Base-by-base conservation (phyloP, 495 filamentous ascomycete genomes). In the Aspergillus sclerotioniger region DNA sequence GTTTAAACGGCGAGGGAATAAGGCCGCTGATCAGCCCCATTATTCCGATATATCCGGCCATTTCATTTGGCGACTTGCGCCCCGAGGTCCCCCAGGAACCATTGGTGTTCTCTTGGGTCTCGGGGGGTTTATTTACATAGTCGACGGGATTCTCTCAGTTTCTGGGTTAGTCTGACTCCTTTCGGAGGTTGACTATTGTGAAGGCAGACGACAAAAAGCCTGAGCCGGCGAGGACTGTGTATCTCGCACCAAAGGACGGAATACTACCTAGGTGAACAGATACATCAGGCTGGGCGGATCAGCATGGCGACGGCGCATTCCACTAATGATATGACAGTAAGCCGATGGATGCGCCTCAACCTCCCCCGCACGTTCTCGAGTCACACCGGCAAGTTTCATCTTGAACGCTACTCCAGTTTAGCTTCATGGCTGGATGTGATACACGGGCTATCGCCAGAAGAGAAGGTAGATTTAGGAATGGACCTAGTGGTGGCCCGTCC, bases 301-400 rank as follows among this genome's bases (percentile, higher is more conserved):
- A 25, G 25, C 25, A 25, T 25, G 25, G 25, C 25, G 25, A 25
- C 25, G 25, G 25, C 25, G 37, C 37, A 41, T 41, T 6, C 37
- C 37, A 41, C 47, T 32, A 50, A 50, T 16, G 47, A n/a, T 13
- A 41, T 41, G 37, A 41, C 13, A 49, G 20, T 49, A 15, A 49
- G 10, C 9, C 15, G 12, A 50, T 25, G 25, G 25, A 17, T 50
- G 28, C 47, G 47, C 47, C 47, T 32, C 47, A 31, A 50, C 47
- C 25, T 50, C 47, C 47, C 28, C 47, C 25, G 44, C 47, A 50
- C 47, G 47, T 50, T 32, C 47, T 32, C 47, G 31, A 50, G 47
- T 32, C 16, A 20, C 16, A 45, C 19, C 10, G 46, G 20, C 13
- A 28, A 7, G 21, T n/a, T 49, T 28, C 20, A 49, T 13, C 28